phyloP scores from a whole-genome alignment of 2,329 filamentous ascomycete genomes.

The Purpureocillium takamizusanense region DNA sequence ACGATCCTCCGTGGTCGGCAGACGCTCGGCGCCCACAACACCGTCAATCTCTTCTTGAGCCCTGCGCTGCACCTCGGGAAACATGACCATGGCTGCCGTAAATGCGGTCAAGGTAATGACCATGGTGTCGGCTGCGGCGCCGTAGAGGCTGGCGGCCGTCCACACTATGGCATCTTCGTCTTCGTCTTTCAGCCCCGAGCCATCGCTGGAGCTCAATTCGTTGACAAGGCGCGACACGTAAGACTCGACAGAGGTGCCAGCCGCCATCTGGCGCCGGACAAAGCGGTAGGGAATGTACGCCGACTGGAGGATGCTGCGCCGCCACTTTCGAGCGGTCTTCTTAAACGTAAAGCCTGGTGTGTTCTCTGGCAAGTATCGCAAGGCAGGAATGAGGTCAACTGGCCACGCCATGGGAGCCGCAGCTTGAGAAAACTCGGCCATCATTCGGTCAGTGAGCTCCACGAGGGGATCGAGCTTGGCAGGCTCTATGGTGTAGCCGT shows the following conservation, averaged over 20 bases:
- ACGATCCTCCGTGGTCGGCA: constrained; percentile 33
- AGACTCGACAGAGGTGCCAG: no score
- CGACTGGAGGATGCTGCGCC: no score
- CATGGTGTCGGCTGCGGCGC: constrained; percentile 9
- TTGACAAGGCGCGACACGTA: no score
- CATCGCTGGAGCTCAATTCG: not conserved
- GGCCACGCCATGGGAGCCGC: constrained; percentile 20
- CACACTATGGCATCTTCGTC: constrained; percentile 3
- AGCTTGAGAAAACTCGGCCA: constrained; percentile 17
- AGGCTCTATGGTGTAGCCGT: constrained; percentile 22
- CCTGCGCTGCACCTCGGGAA: constrained; percentile 29
- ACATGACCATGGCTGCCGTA: constrained; percentile 35
- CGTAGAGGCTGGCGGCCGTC: constrained; percentile 3
- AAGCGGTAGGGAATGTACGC: no score
- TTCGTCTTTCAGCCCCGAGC: not conserved
- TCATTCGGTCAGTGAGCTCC: constrained; percentile 16
- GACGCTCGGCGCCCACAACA: constrained; percentile 29
- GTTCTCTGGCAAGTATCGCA: constrained; percentile 18
- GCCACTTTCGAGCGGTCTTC: constrained; percentile 10
- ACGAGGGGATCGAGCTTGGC: constrained; percentile 19
- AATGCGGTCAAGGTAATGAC: constrained; percentile 15
- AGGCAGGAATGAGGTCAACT: constrained; percentile 20
- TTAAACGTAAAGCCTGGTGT: constrained; percentile 22
- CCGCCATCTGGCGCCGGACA: no score
- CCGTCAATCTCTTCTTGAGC: constrained; percentile 32